phyloP scores from a whole-genome alignment of 176 grass and related monocot species.

The Carex cristatella region DNA sequence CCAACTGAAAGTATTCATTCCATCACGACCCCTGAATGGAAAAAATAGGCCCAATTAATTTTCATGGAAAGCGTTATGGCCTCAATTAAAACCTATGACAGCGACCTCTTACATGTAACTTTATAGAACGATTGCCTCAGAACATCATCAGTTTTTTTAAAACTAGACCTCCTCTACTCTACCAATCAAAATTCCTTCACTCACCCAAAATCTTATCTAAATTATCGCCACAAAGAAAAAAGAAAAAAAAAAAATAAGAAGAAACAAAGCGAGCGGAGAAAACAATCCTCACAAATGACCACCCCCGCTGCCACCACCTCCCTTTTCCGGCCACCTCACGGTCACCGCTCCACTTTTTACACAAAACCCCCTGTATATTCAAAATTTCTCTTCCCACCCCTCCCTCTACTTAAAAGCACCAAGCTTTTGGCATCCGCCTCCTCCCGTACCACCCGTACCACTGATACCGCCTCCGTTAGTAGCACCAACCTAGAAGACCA shows the following conservation, averaged over 20 bases:
- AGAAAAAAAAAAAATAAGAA: neutral
- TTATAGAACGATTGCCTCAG: neutral
- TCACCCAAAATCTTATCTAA: conserved; percentile 18
- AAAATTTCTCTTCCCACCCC: neutral
- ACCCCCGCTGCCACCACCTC: conserved; percentile 2
- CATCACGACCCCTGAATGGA: neutral
- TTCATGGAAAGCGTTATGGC: neutral
- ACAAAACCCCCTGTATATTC: neutral
- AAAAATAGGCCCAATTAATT: neutral
- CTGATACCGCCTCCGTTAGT: neutral
- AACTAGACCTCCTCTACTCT: neutral
- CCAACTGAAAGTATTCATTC: neutral
- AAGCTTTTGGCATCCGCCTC: conserved; percentile 31
- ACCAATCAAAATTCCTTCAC: conserved; percentile 18
- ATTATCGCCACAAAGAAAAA: neutral
- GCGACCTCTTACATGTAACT: neutral
- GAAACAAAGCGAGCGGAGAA: neutral
- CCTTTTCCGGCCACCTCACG: conserved; percentile 8
- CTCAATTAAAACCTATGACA: neutral
- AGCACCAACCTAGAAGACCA: neutral
- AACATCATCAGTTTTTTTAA: neutral
- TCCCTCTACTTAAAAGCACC: conserved; percentile 5
- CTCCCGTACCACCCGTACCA: conserved; percentile 21
- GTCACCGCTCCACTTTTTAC: neutral
- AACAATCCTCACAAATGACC: neutral